phyloP scores from a whole-genome alignment of 2,329 filamentous ascomycete genomes.

The Aspergillus quadricinctus region DNA sequence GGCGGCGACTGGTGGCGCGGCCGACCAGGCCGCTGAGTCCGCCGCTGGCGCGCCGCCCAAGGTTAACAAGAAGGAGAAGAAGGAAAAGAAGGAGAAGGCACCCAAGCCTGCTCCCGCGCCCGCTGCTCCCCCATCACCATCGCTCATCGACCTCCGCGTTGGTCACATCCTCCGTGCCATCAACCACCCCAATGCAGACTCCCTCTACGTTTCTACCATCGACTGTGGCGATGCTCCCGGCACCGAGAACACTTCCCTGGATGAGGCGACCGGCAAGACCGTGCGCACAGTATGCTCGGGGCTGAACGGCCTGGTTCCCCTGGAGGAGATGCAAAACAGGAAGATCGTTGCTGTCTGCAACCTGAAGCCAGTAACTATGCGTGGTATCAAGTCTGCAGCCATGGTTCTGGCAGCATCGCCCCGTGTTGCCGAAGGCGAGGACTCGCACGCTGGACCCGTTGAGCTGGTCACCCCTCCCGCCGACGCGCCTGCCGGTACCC shows the following conservation, averaged over 20 bases:
- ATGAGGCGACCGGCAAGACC: constrained; percentile 83
- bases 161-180: constrained; percentile 96
- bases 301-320: constrained; percentile 83
- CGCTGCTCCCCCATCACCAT: constrained; percentile 73
- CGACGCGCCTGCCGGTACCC: constrained; percentile 74
- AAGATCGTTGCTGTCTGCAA: constrained; percentile 96
- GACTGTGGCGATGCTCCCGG: constrained; percentile 85
- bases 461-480: constrained; percentile 84
- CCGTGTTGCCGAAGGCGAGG: constrained; percentile 73
- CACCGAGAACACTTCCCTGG: constrained; percentile 72
- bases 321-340: constrained; percentile 94
- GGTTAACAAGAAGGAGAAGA: constrained; percentile 51
- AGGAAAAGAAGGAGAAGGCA: constrained; percentile 74
- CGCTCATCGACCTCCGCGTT: constrained; percentile 88
- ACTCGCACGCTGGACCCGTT: constrained; percentile 81
- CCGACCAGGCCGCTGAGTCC: constrained; percentile 46
- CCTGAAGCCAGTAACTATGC: constrained; percentile 98
- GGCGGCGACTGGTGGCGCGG: constrained; percentile 48
- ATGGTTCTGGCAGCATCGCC: constrained; percentile 97
- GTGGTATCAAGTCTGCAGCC: constrained; percentile 72
- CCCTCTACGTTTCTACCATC: constrained; percentile 90
- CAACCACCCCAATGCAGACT: constrained; percentile 95
- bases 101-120: constrained; percentile 67
- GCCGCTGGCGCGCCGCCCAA: constrained; percentile 37
- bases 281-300: constrained; percentile 96